A percentile compares a stretch with the other conserved stretches of the same genome.
Conservation (phyloP, 1,284 basidiomycete species). For the Cryptococcus sp. region DNA sequence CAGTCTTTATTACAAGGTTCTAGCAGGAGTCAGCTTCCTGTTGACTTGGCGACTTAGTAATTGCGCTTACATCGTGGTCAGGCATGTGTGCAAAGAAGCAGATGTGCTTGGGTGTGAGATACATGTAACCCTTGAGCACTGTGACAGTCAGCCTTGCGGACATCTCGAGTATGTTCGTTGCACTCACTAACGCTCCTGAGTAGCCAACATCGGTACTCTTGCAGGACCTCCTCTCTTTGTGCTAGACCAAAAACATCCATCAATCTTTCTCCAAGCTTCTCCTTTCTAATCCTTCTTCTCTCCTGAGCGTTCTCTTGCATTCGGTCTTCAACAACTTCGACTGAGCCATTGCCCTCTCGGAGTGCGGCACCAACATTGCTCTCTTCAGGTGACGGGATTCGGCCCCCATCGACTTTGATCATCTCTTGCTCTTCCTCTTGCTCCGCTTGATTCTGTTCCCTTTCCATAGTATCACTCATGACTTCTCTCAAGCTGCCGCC, state of each 20-base stretch:
- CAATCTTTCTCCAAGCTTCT: conserved; percentile 72
- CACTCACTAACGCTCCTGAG: conserved; percentile 75
- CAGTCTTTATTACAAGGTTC: conserved; percentile 83
- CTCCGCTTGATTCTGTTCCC: conserved; percentile 10
- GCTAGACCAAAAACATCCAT: conserved; percentile 77
- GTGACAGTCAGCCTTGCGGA: conserved; percentile 4
- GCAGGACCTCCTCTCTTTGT: conserved; percentile 72
- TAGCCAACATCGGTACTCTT: conserved; percentile 87
- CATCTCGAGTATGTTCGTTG: neutral
- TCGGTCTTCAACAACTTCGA: conserved; percentile 20
- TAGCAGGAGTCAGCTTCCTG: conserved; percentile 38
- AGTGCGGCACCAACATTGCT: conserved; percentile 25
- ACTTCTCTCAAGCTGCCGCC: conserved; percentile 25
- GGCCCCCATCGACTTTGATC: too few species aligned
- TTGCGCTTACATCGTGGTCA: conserved; percentile 62
- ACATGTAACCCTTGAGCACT: conserved; percentile 97
- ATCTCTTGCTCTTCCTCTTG: too few species aligned
- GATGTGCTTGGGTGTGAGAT: conserved; percentile 81
- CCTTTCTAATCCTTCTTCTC: conserved; percentile 58
- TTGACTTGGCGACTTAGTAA: neutral
- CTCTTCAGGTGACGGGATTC: neutral
- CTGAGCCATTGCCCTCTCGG: conserved; percentile 13
- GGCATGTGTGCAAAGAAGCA: conserved; percentile 98
- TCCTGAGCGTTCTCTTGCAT: conserved; percentile 20
- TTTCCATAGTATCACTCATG: conserved; percentile 53